Base-by-base conservation (phyloP, 129 eudicot species). In the Flaveria brownii region DNA sequence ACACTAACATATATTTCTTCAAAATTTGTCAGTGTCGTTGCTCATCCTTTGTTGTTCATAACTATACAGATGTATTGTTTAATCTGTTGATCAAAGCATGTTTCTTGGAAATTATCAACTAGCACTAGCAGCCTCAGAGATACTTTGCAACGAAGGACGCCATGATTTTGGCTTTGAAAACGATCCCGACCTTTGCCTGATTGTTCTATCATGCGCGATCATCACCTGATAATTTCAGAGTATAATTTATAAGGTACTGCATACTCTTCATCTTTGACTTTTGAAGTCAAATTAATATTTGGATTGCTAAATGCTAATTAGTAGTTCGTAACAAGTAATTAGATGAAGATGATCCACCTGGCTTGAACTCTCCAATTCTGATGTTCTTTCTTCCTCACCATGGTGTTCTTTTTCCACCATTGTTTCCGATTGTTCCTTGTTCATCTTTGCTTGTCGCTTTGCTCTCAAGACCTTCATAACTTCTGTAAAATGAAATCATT, bases 91-190 rank as follows among this genome's bases (percentile, higher is more conserved):
- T 55, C 49, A 42, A 52, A 67, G 57, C 25, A 50, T 62, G 77
- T 46, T 52, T 54, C 45, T 16, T 23, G 45, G 39, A 14, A 43
- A 61, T 18, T 18, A 77, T 83, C 82, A 83, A 46, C 83, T 88
- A n/a, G 68, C 87, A 68, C 91, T 86, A 14, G 71, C 86, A 72
- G 92, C 78, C 83, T 93, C 98, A 17, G 98, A 90, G 47, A 93
- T 93, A 76, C 98, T 93, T 76, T 91, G 88, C 80, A 93, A 79
- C 12, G 88, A 85, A 3, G 98, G 98, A 68, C 91, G 87, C 98
- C 98, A 93, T 75, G 96, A 80, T 85, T 83, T 93, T 45, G 91
- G 80, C 71, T 84, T 87, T 73, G 90, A 82, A 74, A 77, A 74
- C 45, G 92, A 78, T 76, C 84, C 87, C 45, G 88, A 78, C 82